A percentile compares a stretch with the other conserved stretches of the same genome.
Conservation (phyloP, 768 basidiomycete species). For the Lentinula guzmanii region DNA sequence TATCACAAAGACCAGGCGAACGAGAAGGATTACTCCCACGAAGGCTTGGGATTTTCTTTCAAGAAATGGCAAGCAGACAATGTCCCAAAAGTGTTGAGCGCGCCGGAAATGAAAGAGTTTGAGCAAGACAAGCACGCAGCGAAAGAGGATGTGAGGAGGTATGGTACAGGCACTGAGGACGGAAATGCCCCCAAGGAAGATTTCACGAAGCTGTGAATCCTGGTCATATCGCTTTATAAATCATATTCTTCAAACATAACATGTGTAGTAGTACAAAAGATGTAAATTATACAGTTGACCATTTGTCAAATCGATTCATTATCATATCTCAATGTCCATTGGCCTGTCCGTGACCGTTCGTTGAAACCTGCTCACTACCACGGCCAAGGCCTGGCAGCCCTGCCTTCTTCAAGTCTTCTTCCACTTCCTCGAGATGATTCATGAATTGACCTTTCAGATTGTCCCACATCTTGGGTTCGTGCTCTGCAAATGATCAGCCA, state of each 20-base stretch:
- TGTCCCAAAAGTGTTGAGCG: constrained; percentile 13
- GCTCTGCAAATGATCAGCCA: constrained; percentile 27
- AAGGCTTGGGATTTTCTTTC: constrained; percentile 32
- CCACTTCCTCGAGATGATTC: constrained; percentile 50
- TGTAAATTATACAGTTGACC: background rate
- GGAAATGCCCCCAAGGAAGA: background rate
- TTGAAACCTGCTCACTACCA: background rate
- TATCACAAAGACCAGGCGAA: constrained; percentile 36
- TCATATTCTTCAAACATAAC: background rate
- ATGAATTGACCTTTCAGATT: constrained; percentile 51
- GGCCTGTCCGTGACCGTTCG: background rate
- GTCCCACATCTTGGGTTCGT: constrained; percentile 67
- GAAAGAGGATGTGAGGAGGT: background rate
- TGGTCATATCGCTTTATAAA: background rate
- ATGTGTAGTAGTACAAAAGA: no score
- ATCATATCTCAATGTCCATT: background rate
- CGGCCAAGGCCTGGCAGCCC: constrained; percentile 26
- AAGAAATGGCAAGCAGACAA: constrained; percentile 34
- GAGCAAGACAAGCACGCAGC: constrained; percentile 10
- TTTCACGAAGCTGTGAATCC: background rate
- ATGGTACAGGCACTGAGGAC: background rate
- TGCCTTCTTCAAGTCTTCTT: constrained; percentile 37
- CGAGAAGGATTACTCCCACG: constrained; percentile 35
- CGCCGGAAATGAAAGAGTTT: constrained; percentile 16
- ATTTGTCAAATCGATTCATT: background rate